Evolutionary conservation across 139 green algal genomes (phyloP).

Genomic region (Coelastrella sp.): DNA sequence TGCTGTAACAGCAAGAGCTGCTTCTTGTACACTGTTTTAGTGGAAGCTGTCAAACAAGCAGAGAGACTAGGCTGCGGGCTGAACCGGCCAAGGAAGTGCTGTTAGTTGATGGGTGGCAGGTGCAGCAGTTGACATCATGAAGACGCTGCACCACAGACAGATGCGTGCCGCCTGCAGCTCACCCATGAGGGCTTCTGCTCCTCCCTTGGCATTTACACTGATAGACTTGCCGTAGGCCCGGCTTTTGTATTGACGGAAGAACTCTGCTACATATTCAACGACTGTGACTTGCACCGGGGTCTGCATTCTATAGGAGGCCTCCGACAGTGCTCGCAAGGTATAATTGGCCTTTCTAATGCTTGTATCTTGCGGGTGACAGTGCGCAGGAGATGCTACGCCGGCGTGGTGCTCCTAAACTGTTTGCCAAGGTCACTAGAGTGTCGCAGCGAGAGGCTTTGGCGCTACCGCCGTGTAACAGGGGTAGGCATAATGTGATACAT

Average conservation of each 20-base stretch:
- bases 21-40: neutral
- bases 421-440: neutral
- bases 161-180: neutral
- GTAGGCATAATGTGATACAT: no score
- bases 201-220: conserved; percentile 18
- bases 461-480: neutral
- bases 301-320: neutral
- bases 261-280: conserved; percentile 43
- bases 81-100: no score
- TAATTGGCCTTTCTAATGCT: no score
- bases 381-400: neutral
- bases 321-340: neutral
- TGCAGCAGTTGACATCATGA: neutral
- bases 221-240: conserved; percentile 10
- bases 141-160: neutral
- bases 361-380: neutral
- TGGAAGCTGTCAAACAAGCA: neutral
- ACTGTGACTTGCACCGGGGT: conserved; percentile 43
- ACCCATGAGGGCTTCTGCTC: conserved; percentile 43
- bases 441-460: neutral
- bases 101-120: neutral
- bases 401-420: neutral
- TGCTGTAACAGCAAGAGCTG: no score
- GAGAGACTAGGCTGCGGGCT: no score
- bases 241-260: conserved; percentile 28